phyloP scores from a whole-genome alignment of 768 basidiomycete genomes.

The Amanita brunnescens region DNA sequence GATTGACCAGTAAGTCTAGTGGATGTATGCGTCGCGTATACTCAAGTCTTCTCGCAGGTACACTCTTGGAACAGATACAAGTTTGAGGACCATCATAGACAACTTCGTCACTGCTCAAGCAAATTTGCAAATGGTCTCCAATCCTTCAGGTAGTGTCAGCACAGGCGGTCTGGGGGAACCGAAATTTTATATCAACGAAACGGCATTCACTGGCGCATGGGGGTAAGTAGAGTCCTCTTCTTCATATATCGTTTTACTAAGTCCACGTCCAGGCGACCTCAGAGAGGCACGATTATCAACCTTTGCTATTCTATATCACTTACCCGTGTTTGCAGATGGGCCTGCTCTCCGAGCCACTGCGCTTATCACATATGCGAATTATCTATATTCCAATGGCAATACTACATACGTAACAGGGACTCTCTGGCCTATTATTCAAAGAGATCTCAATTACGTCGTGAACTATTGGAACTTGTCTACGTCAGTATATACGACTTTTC shows the following conservation, averaged over 20 bases:
- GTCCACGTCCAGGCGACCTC: slow-evolving; percentile 33
- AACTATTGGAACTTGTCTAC: slow-evolving; percentile 59
- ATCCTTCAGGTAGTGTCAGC: slow-evolving; percentile 53
- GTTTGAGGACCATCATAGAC: slow-evolving; percentile 42
- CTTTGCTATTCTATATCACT: background rate
- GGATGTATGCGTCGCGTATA: background rate
- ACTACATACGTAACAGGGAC: slow-evolving; percentile 33
- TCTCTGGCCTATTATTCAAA: slow-evolving; percentile 64
- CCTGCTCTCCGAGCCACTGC: slow-evolving; percentile 64
- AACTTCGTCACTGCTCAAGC: slow-evolving; percentile 43
- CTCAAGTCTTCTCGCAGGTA: slow-evolving; percentile 14
- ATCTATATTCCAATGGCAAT: slow-evolving; percentile 42
- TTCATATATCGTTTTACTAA: background rate
- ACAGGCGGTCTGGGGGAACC: slow-evolving; percentile 69
- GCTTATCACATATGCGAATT: slow-evolving; percentile 60
- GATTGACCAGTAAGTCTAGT: slow-evolving; percentile 29
- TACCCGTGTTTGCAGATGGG: slow-evolving; percentile 39
- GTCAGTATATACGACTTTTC: slow-evolving; percentile 18
- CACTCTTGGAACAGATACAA: slow-evolving; percentile 39
- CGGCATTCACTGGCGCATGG: slow-evolving; percentile 22
- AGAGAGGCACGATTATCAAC: slow-evolving; percentile 34
- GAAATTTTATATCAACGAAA: slow-evolving; percentile 55
- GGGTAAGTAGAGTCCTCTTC: slow-evolving; percentile 56
- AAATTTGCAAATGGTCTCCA: slow-evolving; percentile 49
- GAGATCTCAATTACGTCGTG: slow-evolving; percentile 69